These are phyloP conservation scores for Phaffomyces opuntiae DNA, from an alignment of 805 yeast species.

Conservation along the genomic window DNA sequence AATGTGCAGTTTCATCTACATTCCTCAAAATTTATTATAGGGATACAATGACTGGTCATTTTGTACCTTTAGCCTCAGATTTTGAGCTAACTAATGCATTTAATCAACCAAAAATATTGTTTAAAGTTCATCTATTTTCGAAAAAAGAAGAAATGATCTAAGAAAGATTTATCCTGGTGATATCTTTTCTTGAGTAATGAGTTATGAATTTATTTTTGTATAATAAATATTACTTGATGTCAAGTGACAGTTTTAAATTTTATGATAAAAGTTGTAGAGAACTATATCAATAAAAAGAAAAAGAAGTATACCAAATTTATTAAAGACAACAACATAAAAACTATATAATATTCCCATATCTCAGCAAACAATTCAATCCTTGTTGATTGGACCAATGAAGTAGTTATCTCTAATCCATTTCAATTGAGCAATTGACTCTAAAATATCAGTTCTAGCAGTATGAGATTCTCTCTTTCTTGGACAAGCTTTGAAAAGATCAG, in stretches of 20 bases:
- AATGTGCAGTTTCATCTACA: constrained; percentile 11
- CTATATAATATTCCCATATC: too few relatives aligned
- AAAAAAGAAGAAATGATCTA: constrained; percentile 1
- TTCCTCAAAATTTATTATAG: constrained; percentile 16
- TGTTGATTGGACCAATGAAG: constrained; percentile 27
- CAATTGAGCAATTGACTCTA: constrained; percentile 82
- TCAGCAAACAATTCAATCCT: not conserved
- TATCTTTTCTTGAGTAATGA: not conserved
- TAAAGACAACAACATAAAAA: too few relatives aligned
- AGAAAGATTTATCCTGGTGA: not conserved
- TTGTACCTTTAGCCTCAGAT: constrained; percentile 16
- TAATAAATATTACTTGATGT: not conserved
- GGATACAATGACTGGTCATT: constrained; percentile 10
- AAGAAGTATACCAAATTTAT: too few relatives aligned
- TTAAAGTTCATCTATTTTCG: constrained; percentile 10
- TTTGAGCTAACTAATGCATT: constrained; percentile 14
- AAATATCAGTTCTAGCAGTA: constrained; percentile 83
- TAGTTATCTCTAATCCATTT: constrained; percentile 70
- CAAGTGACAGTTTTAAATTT: too few relatives aligned
- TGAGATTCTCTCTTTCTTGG: constrained; percentile 69
- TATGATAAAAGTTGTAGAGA: too few relatives aligned
- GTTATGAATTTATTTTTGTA: not conserved
- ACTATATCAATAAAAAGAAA: too few relatives aligned
- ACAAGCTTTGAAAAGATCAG: constrained; percentile 41
- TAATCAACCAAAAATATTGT: constrained; percentile 8